phyloP scores from a whole-genome alignment of 106 monocot genomes.

The Acanthochlamys bracteata region DNA sequence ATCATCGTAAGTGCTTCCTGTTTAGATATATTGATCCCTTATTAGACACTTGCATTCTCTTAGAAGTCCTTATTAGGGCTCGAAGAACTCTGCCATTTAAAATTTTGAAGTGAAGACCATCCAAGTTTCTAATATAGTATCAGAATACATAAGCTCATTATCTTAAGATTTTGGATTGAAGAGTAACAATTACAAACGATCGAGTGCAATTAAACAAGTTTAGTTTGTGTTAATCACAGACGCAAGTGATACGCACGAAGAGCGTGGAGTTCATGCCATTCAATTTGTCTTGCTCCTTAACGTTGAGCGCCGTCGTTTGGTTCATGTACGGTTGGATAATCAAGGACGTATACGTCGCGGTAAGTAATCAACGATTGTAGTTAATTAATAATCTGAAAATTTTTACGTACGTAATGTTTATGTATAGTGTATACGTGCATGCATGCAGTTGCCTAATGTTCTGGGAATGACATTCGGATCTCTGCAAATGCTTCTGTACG shows the following conservation, averaged over 20 bases:
- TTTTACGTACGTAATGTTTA: neutral
- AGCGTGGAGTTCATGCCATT: conserved; percentile 70
- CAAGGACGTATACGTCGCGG: conserved; percentile 31
- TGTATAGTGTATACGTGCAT: neutral
- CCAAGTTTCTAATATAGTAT: no score
- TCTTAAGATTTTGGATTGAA: no score
- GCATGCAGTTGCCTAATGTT: conserved; percentile 45
- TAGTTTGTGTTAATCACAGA: conserved; percentile 15
- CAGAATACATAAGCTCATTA: no score
- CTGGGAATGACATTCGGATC: conserved; percentile 58
- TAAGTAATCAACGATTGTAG: neutral
- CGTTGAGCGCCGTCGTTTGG: conserved; percentile 30
- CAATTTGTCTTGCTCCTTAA: conserved; percentile 29
- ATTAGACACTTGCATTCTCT: no score
- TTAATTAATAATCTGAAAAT: neutral
- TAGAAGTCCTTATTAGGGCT: no score
- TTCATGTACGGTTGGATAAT: conserved; percentile 23
- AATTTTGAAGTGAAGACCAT: no score
- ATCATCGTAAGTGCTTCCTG: conserved; percentile 35
- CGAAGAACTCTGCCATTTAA: no score
- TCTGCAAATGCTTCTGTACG: conserved; percentile 53
- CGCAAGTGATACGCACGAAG: conserved; percentile 44
- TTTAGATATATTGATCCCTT: no score
- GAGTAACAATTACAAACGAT: no score
- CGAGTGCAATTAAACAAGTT: no score